Conservation (phyloP, 164 flowering plant species). For the Amborella trichopoda region DNA sequence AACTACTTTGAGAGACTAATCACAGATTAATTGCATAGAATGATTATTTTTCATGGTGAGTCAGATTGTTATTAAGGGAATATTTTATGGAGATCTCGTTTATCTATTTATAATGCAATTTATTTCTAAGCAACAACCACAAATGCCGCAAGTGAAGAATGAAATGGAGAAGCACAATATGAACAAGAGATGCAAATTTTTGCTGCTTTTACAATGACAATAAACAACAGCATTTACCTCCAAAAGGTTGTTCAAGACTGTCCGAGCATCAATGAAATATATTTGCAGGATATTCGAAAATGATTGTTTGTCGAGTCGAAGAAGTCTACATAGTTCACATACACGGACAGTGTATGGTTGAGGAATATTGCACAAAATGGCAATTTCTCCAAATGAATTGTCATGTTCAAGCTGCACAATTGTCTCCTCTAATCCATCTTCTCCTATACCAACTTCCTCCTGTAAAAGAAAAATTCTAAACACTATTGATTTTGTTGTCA, state of each 20-base stretch:
- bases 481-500: too few relatives aligned
- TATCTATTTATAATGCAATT: too few relatives aligned
- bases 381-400: slow-evolving; percentile 66
- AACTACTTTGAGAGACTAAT: too few relatives aligned
- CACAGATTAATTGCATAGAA: too few relatives aligned
- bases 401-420: slow-evolving; percentile 31
- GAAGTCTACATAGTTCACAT: slow-evolving; percentile 62
- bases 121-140: too few relatives aligned
- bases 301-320: slow-evolving; percentile 78
- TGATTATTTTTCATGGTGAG: too few relatives aligned
- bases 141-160: too few relatives aligned
- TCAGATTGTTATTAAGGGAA: too few relatives aligned
- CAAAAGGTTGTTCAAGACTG: slow-evolving; percentile 53
- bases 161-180: too few relatives aligned
- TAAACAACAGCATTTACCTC: slow-evolving; percentile 36
- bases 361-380: slow-evolving; percentile 84
- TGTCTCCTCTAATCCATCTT: slow-evolving; percentile 56
- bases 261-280: slow-evolving; percentile 62
- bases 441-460: slow-evolving; percentile 55
- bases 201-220: too few relatives aligned
- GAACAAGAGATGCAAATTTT: too few relatives aligned
- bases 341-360: slow-evolving; percentile 83
- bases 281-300: slow-evolving; percentile 56
- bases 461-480: slow-evolving; percentile 22
- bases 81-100: too few relatives aligned